Evolutionary conservation across 2,329 filamentous ascomycete genomes (phyloP), one percentile per base, ranked within the genome.

Genomic region (Epichloe hybrida): DNA sequence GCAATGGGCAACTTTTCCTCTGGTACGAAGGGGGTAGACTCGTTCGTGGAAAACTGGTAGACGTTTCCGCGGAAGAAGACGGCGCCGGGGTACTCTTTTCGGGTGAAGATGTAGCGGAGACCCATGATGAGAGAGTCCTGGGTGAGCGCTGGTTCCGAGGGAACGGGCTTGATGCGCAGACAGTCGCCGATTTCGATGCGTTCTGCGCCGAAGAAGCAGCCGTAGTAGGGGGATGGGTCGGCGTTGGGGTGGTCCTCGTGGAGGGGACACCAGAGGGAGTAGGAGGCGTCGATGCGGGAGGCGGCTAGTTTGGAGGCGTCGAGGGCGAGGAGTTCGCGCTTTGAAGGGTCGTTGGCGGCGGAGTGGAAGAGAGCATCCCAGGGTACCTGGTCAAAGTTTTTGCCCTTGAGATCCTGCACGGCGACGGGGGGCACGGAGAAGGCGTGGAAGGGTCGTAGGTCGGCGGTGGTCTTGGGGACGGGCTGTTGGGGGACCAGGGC

Each of bases 221-320:
- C 74, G 46, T 69, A 70, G 55, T 71, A 75, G 11, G 62, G 62
- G 2, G 62, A 57, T 4, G 61, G 66, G 50, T 68, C 65, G 11
- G 59, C 59, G 20, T 61, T 63, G 41, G 55, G 51, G 39, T 62
- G 51, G 35, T 62, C 65, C 38, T 62, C 62, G 3, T 54, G 59
- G 15, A 64, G 60, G 20, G 59, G 64, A 13, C 64, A 72, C 62
- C 75, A 76, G n/a, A 73, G 63, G 0, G 73, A 75, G 58, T 68
- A 75, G 2, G 71, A 73, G 50, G 69, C 67, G 52, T 75, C 73
- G 31, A 76, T 68, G 52, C 70, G 72, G 17, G 65, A 66, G 4
- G 72, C 74, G 1, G 70, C 74, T 58, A 76, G 64, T 56, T 77
- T 77, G 4, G 73, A 76, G 0, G 73, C 73, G 52, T 76, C 74